These are phyloP conservation scores for Monascus purpureus DNA, from an alignment of 495 filamentous ascomycete species.

Conservation along the genomic window DNA sequence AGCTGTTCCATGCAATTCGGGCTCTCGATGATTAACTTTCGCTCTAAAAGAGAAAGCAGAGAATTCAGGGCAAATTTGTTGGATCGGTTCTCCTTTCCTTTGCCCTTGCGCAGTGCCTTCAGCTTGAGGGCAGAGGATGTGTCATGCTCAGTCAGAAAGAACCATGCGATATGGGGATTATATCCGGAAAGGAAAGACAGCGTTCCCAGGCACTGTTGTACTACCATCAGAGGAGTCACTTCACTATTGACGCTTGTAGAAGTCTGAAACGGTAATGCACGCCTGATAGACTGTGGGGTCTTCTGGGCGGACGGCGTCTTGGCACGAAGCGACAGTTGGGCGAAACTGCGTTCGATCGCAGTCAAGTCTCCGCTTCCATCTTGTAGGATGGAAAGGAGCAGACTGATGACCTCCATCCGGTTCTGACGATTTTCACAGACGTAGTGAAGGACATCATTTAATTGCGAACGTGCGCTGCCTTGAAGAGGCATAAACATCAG, in stretches of 20 bases:
- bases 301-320: constrained; percentile 65
- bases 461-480: constrained; percentile 60
- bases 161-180: constrained; percentile 73
- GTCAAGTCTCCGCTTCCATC: constrained; percentile 87
- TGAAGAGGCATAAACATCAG: constrained; percentile 94
- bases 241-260: constrained; percentile 49
- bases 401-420: constrained; percentile 84
- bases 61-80: constrained; percentile 87
- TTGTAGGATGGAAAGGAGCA: constrained; percentile 86
- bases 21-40: constrained; percentile 87
- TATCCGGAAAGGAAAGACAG: constrained; percentile 67
- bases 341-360: constrained; percentile 89
- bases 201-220: constrained; percentile 82
- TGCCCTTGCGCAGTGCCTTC: constrained; percentile 67
- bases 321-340: constrained; percentile 78
- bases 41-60: constrained; percentile 73
- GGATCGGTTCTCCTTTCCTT: constrained; percentile 69
- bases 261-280: constrained; percentile 44
- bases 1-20: constrained; percentile 89
- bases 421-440: constrained; percentile 92
- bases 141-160: constrained; percentile 95
- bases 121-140: constrained; percentile 56
- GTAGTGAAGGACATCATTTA: constrained; percentile 75
- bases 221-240: constrained; percentile 82
- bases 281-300: constrained; percentile 65